These are phyloP conservation scores for Schizonepeta tenuifolia DNA, from an alignment of 257 asterid species.

Conservation along the genomic window DNA sequence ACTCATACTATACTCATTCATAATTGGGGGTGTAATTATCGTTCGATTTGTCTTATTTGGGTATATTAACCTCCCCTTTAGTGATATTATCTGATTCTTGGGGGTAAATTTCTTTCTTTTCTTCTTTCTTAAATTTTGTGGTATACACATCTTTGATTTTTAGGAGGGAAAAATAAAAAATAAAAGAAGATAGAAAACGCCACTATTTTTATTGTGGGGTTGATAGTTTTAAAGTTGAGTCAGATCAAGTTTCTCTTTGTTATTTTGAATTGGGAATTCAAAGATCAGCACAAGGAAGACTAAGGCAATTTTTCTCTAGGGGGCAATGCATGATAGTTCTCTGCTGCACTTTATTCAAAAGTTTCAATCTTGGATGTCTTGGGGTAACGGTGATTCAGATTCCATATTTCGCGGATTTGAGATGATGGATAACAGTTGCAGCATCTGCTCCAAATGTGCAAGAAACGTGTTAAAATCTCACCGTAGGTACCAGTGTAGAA, in stretches of 20 bases:
- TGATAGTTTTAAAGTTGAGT: slow-evolving; percentile 39
- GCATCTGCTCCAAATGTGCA: slow-evolving; percentile 55
- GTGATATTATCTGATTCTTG: slow-evolving; percentile 48
- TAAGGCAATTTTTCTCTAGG: slow-evolving; percentile 12
- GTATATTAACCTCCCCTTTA: slow-evolving; percentile 39
- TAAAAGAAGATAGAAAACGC: slow-evolving; percentile 35
- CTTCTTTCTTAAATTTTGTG: slow-evolving; percentile 18
- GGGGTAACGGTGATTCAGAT: slow-evolving; percentile 45
- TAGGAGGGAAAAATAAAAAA: slow-evolving; percentile 29
- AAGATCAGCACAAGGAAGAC: slow-evolving; percentile 31
- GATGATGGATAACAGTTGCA: slow-evolving; percentile 47
- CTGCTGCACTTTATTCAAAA: slow-evolving; percentile 64
- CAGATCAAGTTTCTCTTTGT: slow-evolving; percentile 41
- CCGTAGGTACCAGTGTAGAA: slow-evolving; percentile 61
- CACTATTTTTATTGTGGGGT: slow-evolving; percentile 82
- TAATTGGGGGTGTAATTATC: slow-evolving; percentile 46
- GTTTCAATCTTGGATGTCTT: slow-evolving; percentile 65
- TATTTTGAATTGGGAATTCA: slow-evolving; percentile 19
- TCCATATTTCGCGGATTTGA: slow-evolving; percentile 39
- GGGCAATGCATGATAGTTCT: slow-evolving; percentile 55
- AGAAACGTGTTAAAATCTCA: slow-evolving; percentile 42
- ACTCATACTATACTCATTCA: slow-evolving; percentile 24
- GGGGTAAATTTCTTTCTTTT: slow-evolving; percentile 32
- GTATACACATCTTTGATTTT: slow-evolving; percentile 37
- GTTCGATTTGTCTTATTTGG: slow-evolving; percentile 41